Conservation (phyloP, 1,139 yeast species). For the Candida buenavistaensis region DNA sequence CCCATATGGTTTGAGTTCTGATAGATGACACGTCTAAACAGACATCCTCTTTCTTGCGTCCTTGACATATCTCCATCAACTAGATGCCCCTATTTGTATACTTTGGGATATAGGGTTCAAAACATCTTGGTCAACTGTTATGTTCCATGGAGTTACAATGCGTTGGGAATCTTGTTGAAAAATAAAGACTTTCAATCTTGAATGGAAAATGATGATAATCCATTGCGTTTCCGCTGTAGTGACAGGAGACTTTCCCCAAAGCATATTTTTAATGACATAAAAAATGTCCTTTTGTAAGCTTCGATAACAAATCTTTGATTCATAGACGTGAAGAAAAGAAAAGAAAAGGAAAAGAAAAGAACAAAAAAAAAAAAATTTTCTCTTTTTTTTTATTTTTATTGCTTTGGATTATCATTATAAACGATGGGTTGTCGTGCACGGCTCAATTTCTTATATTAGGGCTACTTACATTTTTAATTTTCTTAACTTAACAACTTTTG, state of each 20-base stretch:
- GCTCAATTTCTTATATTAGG: constrained; percentile 1
- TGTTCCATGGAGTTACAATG: neutral
- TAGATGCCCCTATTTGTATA: neutral
- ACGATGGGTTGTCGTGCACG: neutral
- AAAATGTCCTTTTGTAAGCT: constrained; percentile 60
- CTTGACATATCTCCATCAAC: too few relatives aligned
- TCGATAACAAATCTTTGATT: constrained; percentile 84
- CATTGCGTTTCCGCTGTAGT: constrained; percentile 62
- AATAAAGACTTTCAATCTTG: neutral
- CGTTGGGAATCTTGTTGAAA: neutral
- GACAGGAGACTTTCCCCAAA: constrained; percentile 98
- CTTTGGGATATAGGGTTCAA: too few relatives aligned
- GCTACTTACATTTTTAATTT: constrained; percentile 17
- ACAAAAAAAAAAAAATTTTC: constrained; percentile 7
- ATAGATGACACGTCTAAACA: too few relatives aligned
- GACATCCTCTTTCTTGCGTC: too few relatives aligned
- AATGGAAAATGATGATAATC: constrained; percentile 29
- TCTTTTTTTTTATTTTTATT: constrained; percentile 2
- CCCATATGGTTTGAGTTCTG: too few relatives aligned
- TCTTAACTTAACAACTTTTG: constrained; percentile 21
- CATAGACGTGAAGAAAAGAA: constrained; percentile 50
- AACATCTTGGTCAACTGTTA: neutral
- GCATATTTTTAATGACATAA: constrained; percentile 36
- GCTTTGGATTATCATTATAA: neutral
- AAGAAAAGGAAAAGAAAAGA: constrained; percentile 8